These are phyloP conservation scores for Gnaphalium uliginosum DNA, from an alignment of 129 eudicot species.

Conservation along the genomic window DNA sequence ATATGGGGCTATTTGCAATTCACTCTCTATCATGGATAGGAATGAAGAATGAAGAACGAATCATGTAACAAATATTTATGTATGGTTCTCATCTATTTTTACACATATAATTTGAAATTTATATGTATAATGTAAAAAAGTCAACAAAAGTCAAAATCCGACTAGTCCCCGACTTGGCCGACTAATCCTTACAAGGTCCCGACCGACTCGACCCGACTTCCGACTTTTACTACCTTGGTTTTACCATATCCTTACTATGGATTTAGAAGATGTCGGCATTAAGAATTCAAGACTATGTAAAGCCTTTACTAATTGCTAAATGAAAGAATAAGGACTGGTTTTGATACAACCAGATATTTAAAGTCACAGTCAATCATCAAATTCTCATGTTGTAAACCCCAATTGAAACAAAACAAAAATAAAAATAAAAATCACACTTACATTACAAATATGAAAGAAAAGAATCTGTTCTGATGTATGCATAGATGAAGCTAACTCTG, in stretches of 20 bases:
- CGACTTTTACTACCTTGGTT: no score
- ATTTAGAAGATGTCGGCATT: not conserved
- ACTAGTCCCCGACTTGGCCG: no score
- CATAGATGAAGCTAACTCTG: constrained; percentile 35
- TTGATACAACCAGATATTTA: constrained; percentile 34
- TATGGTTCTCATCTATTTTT: no score
- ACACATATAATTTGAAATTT: no score
- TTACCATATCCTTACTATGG: not conserved
- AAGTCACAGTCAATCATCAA: constrained; percentile 31
- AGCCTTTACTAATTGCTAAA: constrained; percentile 14
- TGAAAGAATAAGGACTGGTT: constrained; percentile 24
- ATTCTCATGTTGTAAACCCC: constrained; percentile 31
- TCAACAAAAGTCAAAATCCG: no score
- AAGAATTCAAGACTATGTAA: not conserved
- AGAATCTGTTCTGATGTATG: constrained; percentile 29
- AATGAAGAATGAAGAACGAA: no score
- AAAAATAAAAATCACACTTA: constrained; percentile 36
- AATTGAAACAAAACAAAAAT: constrained; percentile 24
- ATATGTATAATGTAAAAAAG: no score
- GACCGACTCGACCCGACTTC: no score
- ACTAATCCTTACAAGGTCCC: no score
- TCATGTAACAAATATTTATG: no score
- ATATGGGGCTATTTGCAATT: no score
- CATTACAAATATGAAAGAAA: constrained; percentile 34
- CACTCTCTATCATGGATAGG: no score